Percentiles rank a stretch among this genome's conserved stretches.
These are phyloP conservation scores for Seminavis robusta DNA, from an alignment of 108 stramenopile species.

Conservation along the genomic window DNA sequence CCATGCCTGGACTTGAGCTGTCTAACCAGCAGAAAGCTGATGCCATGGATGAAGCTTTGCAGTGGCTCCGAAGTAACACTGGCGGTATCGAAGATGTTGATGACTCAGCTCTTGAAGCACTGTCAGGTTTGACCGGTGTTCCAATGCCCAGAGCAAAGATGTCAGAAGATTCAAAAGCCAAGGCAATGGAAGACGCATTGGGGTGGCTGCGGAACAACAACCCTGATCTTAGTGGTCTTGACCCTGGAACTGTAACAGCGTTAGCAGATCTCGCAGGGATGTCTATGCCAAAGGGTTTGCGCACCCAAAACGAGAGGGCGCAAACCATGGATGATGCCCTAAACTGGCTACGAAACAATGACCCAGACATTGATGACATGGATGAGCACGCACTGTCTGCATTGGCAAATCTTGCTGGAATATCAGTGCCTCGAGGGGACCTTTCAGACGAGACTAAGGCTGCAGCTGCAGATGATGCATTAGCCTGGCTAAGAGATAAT, in stretches of 20 bases:
- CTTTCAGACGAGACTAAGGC: constrained; percentile 4
- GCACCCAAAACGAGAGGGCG: constrained; percentile 18
- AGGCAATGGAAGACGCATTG: constrained; percentile 11
- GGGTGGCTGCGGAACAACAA: constrained; percentile 20
- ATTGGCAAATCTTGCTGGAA: constrained; percentile 1
- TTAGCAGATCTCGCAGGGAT: constrained; percentile 9
- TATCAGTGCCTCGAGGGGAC: neutral
- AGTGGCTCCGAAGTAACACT: constrained; percentile 20
- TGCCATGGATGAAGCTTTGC: constrained; percentile 18
- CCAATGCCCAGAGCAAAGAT: constrained; percentile 1
- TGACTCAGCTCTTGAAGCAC: neutral
- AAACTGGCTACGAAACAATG: constrained; percentile 31
- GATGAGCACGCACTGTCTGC: constrained; percentile 4
- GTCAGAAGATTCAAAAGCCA: neutral
- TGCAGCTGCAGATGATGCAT: neutral
- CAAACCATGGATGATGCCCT: constrained; percentile 30
- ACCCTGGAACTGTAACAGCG: constrained; percentile 1
- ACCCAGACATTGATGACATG: constrained; percentile 13
- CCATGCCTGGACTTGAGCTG: neutral
- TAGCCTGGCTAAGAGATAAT: constrained; percentile 23
- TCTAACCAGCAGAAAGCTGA: neutral
- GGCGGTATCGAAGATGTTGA: too few relatives aligned
- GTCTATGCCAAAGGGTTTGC: neutral
- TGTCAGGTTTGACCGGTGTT: neutral
- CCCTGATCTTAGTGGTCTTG: neutral